Conservation (phyloP, 2,329 filamentous ascomycete genomes). For the Ophiocordyceps camponoti-saundersi region DNA sequence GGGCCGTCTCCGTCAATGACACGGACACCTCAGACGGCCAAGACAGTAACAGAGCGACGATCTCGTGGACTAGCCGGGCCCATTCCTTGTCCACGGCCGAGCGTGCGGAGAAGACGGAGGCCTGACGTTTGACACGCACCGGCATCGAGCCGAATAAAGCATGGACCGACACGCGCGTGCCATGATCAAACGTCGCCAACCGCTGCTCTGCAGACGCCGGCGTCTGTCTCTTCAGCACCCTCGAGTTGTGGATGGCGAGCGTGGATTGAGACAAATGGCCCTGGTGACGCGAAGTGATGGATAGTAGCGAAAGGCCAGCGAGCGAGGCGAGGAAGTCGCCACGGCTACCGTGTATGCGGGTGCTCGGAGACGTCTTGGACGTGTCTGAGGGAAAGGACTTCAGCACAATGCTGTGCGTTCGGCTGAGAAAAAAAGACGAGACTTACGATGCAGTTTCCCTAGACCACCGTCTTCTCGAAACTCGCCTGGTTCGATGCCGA, state of each 20-base stretch:
- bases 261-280: constrained; percentile 43
- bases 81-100: constrained; percentile 43
- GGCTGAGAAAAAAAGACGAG: not conserved
- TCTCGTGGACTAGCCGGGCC: constrained; percentile 38
- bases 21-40: constrained; percentile 44
- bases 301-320: constrained; percentile 57
- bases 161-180: constrained; percentile 59
- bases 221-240: constrained; percentile 42
- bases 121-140: constrained; percentile 71
- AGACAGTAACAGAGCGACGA: constrained; percentile 52
- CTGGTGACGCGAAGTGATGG: constrained; percentile 55
- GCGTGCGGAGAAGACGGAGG: constrained; percentile 31
- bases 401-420: not conserved
- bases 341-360: constrained; percentile 42
- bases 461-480: constrained; percentile 57
- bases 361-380: constrained; percentile 44
- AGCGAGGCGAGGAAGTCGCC: constrained; percentile 68
- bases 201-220: constrained; percentile 43
- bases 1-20: constrained; percentile 33
- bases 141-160: constrained; percentile 85
- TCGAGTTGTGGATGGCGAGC: constrained; percentile 54
- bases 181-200: constrained; percentile 39
- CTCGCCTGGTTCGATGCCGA: constrained; percentile 57
- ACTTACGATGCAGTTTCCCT: constrained; percentile 54
- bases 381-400: constrained; percentile 43